Base-by-base conservation (phyloP, 306 rosid genomes). In the Medicago lupulina region DNA sequence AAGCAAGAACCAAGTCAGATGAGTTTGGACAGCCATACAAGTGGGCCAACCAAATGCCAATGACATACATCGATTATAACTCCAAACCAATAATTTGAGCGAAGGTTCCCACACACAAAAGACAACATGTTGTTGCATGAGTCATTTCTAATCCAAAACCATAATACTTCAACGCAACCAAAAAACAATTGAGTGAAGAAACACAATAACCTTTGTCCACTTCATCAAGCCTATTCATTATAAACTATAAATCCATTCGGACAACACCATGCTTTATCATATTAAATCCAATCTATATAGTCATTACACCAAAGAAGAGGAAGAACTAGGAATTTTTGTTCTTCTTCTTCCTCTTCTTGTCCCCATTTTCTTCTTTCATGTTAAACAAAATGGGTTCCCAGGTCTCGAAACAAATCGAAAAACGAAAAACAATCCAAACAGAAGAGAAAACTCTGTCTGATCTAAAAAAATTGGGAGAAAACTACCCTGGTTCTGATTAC, bases 311-410 rank as follows among this genome's bases (percentile, higher is more conserved):
- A 58, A 67, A 68, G 47, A 67, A 78, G 80, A 74, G 49, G 80
- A 82, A 74, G 69, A 82, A 51, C 49, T 18, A 38, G 41, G 6
- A 67, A 71, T 46, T 77, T 65, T 67, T 68, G 76, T 51, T 68
- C 76, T 53, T 44, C 78, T 43, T 73, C 70, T 39, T 38, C 63
- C 5, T 84, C 80, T 61, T 6, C 43, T 31, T 58, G 64, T 5
- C 36, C 38, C 8, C 39, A 9, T 46, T 38, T 40, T 57, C 28
- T 6, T 54, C 63, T 8, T 62, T 34, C 7, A 62, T 16, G 6
- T 9, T n/a, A 59, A 74, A 23, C 6, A 77, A 65, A 16, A 93
- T 95, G 98, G 98, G 98, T 63, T 28, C 96, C 3, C 40, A 73
- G 18, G 76, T 82, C 10, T 92, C 97, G 0, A 92, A 71, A 61